phyloP scores from a whole-genome alignment of 1,284 basidiomycete species.

The Termitomyces sp. region DNA sequence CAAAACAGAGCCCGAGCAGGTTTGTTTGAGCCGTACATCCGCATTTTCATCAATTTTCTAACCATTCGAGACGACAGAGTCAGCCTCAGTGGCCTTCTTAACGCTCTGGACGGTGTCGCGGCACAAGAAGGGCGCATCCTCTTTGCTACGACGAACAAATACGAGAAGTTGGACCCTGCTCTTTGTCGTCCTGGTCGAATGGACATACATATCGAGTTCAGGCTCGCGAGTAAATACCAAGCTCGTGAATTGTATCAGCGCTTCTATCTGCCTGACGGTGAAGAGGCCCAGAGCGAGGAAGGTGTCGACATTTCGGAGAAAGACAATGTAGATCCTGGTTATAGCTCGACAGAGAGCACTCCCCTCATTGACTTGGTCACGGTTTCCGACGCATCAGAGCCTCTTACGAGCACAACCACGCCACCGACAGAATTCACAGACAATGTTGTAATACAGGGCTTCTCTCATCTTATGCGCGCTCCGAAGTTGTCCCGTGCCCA shows the following conservation, averaged over 20 bases:
- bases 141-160: constrained; percentile 75
- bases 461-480: constrained; percentile 25
- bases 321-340: constrained; percentile 4
- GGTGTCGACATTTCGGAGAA: background rate
- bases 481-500: constrained; percentile 23
- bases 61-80: constrained; percentile 32
- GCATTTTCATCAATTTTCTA: background rate
- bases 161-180: constrained; percentile 61
- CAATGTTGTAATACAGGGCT: constrained; percentile 18
- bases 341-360: background rate
- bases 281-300: constrained; percentile 17
- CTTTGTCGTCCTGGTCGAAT: constrained; percentile 74
- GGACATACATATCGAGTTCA: constrained; percentile 75
- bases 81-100: constrained; percentile 68
- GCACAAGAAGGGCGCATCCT: constrained; percentile 74
- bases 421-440: constrained; percentile 7
- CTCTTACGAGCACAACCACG: constrained; percentile 6
- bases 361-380: constrained; percentile 12
- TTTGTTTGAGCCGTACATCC: background rate
- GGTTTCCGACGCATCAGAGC: constrained; percentile 2
- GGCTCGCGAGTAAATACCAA: constrained; percentile 62
- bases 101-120: constrained; percentile 70
- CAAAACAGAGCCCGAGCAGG: constrained; percentile 15
- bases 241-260: constrained; percentile 57
- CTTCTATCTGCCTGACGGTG: constrained; percentile 51